Evolutionary conservation across 2,329 filamentous ascomycete genomes (phyloP), one percentile per base, ranked within the genome.

Genomic region (Fusarium pseudograminearum): DNA sequence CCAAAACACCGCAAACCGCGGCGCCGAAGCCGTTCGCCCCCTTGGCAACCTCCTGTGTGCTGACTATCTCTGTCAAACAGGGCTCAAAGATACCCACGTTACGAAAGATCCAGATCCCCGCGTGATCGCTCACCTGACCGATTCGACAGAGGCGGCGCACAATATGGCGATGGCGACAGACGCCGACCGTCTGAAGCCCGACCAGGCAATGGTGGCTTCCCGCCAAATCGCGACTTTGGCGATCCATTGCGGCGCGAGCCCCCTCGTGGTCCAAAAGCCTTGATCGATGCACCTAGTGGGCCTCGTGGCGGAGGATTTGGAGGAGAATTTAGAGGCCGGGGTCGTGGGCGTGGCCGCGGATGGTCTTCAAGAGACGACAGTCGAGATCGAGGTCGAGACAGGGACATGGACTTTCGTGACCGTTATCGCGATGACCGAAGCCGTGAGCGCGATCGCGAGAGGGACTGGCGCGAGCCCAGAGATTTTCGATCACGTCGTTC

Each of bases 211-310:
- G 84, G 86, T 30, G 81, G 83, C n/a, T 92, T 92, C 65, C 86
- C 86, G 70, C 79, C 85, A 3, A 86, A 85, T 71, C 84, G 89
- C 70, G 88, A 90, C 15, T 89, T 89, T 67, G 83, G 85, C 57
- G 87, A 89, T 72, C 76, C 85, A 71, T 69, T 85, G 77, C 78
- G 83, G 31, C 86, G 91, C 70, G 93, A 97, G 68, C 90, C 92
- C 3, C 94, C 94, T 5, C 87, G 93, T 58, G 94, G 92, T 1
- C 93, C 94, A 14, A 93, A 94, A 78, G 93, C 92, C 6, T 82
- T 94, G 60, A 86, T 91, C 63, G 92, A 95, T 65, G 81, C 87
- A 31, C 86, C 88, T n/a, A 87, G 86, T 68, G 89, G 89, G 31
- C 90, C 89, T 16, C 86, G 92, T 60, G 90, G 90, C 44, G 86